A percentile compares a stretch with the other conserved stretches of the same genome.
Evolutionary conservation across 2,329 filamentous ascomycete genomes (phyloP).

Genomic region (Pseudocercospora fijiensis): DNA sequence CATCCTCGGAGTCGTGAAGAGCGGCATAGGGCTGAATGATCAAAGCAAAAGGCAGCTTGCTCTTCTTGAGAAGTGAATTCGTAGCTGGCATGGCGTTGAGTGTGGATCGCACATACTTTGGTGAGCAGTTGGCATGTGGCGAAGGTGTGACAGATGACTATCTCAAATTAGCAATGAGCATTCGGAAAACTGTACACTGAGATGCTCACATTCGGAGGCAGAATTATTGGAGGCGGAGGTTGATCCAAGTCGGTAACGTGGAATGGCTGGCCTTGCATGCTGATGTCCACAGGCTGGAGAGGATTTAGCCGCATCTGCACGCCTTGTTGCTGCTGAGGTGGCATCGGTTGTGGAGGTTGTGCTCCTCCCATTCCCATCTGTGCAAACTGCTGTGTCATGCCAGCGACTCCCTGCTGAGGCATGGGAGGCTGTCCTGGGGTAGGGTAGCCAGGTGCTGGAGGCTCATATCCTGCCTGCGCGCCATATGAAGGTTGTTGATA

Average conservation of each 20-base stretch:
- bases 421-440: conserved; percentile 18
- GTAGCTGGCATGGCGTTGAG: conserved; percentile 92
- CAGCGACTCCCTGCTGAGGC: conserved; percentile 41
- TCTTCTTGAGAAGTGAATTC: conserved; percentile 91
- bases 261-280: conserved; percentile 77
- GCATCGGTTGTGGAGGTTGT: conserved; percentile 44
- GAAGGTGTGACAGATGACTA: conserved; percentile 90
- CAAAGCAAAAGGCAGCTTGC: conserved; percentile 89
- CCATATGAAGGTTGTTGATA: conserved; percentile 42
- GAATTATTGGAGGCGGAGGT: conserved; percentile 83
- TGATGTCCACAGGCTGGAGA: conserved; percentile 84
- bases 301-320: conserved; percentile 68
- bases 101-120: conserved; percentile 93
- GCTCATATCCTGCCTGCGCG: conserved; percentile 61
- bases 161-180: conserved; percentile 10
- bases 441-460: conserved; percentile 46
- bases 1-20: conserved; percentile 88
- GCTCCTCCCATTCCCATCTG: conserved; percentile 66
- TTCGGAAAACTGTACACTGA: neutral
- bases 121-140: conserved; percentile 82
- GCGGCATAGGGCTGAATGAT: conserved; percentile 94
- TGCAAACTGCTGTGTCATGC: conserved; percentile 71
- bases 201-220: conserved; percentile 81
- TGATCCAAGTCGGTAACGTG: conserved; percentile 90
- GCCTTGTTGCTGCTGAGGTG: conserved; percentile 49